Evolutionary conservation across 1,139 yeast genomes (phyloP), one percentile per base, ranked within the genome.

Genomic region (Entelexis sorbosivorans): DNA sequence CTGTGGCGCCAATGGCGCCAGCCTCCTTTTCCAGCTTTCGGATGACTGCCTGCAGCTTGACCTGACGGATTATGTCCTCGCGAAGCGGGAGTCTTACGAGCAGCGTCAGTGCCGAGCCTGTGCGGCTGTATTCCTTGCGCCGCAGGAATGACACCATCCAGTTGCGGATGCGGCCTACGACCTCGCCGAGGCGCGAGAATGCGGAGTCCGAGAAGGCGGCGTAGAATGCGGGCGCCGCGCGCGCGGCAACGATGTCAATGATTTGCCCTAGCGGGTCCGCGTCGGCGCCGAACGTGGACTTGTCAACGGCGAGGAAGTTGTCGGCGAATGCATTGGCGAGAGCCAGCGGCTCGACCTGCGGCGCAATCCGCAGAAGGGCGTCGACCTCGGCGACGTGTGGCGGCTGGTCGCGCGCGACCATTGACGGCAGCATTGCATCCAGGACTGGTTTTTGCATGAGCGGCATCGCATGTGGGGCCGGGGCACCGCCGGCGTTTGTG

Each of bases 261-360:
- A 60, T 59, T 7, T 50, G 48, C 26, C 60, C 57, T 20, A 64
- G 57, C 34, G 63, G 62, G 45, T 63, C 67, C 8, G 60, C 59
- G 16, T 50, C 53, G 8, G 49, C 35, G 19, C 57, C 63, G 53
- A 60, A 59, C 13, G 50, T 45, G 9, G 52, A 47, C 52, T 56
- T 56, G 47, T 57, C 57, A 11, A 52, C 51, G 16, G 39, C 43
- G 36, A 52, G 26, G 13, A 50, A n/a, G 14, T 54, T 48, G 13
- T 45, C 52, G n/a, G 54, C 26, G 28, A 62, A 44, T 10, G 48
- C 34, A 7, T 24, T 33, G 34, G 39, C 42, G 10, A 45, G 31
- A 8, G 48, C 36, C 10, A 8, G 6, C 3, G 42, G 42, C n/a
- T 45, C 48, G 22, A 36, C 34, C 20, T 36, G 36, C 11, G 40